A percentile compares a stretch with the other conserved stretches of the same genome.
Conservation (phyloP, 2,329 filamentous ascomycete species). For the Graphiopsis chlorocephala region DNA sequence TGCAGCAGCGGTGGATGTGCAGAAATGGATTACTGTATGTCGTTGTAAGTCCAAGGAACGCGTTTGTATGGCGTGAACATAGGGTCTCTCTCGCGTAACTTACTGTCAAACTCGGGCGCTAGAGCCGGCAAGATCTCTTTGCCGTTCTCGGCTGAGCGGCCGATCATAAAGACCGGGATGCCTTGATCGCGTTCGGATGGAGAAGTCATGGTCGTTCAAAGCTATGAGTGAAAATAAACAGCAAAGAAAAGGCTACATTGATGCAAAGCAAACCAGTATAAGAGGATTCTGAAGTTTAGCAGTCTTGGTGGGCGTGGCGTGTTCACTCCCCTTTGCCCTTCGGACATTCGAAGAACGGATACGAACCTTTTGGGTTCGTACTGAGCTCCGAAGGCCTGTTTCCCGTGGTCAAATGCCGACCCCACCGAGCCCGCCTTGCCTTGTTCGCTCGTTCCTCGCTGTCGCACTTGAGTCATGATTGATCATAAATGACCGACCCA, state of each 20-base stretch:
- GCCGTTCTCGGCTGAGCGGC: constrained; percentile 10
- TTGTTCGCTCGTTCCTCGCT: neutral
- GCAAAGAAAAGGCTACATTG: neutral
- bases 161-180: constrained; percentile 14
- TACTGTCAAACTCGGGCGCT: constrained; percentile 10
- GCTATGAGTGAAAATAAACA: neutral
- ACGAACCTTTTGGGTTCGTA: constrained; percentile 7
- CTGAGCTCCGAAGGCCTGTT: neutral
- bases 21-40: constrained; percentile 6
- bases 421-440: neutral
- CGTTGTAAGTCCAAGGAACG: neutral
- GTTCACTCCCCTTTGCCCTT: neutral
- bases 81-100: neutral
- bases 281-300: neutral
- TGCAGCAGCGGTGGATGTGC: constrained; percentile 6
- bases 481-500: neutral
- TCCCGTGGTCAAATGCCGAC: neutral
- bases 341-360: neutral
- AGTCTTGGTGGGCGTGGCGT: neutral
- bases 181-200: neutral
- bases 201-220: neutral
- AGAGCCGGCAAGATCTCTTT: constrained; percentile 4
- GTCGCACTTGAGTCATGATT: neutral
- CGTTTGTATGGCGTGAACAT: neutral
- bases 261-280: neutral